phyloP scores from a whole-genome alignment of 257 asterid genomes.

The Nicotiana sylvestris region DNA sequence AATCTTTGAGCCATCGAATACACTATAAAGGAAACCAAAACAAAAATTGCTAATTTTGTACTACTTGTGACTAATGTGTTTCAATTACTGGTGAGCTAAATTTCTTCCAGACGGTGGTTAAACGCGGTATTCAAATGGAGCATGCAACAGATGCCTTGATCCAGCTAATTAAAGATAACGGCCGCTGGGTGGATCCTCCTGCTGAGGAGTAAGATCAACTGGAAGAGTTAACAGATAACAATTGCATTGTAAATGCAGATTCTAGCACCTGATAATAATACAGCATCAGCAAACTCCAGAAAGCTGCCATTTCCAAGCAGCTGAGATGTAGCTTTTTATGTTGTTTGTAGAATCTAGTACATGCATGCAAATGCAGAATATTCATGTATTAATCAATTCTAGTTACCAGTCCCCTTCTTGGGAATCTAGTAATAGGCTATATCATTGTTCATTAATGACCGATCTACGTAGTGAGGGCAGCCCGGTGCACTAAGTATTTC shows the following conservation, averaged over 20 bases:
- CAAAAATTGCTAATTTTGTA: neutral
- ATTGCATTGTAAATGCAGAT: neutral
- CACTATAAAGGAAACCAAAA: too few relatives aligned
- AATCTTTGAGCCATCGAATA: too few relatives aligned
- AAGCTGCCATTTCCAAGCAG: neutral
- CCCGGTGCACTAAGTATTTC: too few relatives aligned
- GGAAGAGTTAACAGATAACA: neutral
- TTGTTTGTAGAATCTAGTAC: neutral
- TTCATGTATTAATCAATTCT: neutral
- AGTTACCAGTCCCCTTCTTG: neutral
- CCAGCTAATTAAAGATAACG: constrained; percentile 76
- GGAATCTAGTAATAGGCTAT: neutral
- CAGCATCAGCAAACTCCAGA: neutral
- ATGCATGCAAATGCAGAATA: constrained; percentile 6
- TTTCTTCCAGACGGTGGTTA: constrained; percentile 58
- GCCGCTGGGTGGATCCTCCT: constrained; percentile 83
- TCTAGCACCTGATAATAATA: neutral
- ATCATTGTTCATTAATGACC: neutral
- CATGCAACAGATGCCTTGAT: constrained; percentile 78
- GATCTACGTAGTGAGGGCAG: too few relatives aligned
- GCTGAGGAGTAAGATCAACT: constrained; percentile 41
- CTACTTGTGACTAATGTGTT: neutral
- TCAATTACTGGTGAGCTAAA: neutral
- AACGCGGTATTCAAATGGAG: constrained; percentile 67
- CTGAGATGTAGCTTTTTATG: neutral